Percentiles rank a stretch among this genome's conserved stretches.
phyloP scores from a whole-genome alignment of 257 asterid species.

The Apocynum venetum region DNA sequence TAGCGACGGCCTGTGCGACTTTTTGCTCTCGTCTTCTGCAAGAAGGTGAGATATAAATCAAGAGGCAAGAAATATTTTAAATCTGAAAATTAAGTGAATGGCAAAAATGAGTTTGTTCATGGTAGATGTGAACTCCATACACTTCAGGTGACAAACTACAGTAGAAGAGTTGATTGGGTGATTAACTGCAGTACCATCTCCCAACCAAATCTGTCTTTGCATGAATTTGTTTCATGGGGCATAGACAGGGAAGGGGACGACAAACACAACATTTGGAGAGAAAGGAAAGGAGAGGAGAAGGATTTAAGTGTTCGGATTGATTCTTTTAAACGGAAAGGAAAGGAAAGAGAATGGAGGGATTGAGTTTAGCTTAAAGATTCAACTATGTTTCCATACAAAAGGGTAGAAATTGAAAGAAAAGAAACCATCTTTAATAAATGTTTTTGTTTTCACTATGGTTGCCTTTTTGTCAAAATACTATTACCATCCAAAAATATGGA shows the following conservation, averaged over 20 bases:
- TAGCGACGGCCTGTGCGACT: constrained; percentile 69
- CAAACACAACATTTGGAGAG: too few relatives aligned
- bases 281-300: too few relatives aligned
- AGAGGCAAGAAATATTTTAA: background rate
- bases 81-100: background rate
- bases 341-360: too few relatives aligned
- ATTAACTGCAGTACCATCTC: background rate
- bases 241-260: background rate
- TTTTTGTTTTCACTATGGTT: too few relatives aligned
- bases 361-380: too few relatives aligned
- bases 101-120: background rate
- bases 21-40: constrained; percentile 73
- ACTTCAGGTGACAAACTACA: background rate
- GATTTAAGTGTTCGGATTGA: too few relatives aligned
- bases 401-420: too few relatives aligned
- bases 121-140: background rate
- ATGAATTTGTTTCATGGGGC: background rate
- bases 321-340: too few relatives aligned
- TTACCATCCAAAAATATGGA: too few relatives aligned
- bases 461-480: too few relatives aligned
- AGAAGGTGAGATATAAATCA: constrained; percentile 6
- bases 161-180: background rate
- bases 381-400: too few relatives aligned
- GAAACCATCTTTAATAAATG: too few relatives aligned
- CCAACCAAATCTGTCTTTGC: background rate